A percentile compares a stretch with the other conserved stretches of the same genome.
Conservation (phyloP, 148 eudicot species). For the Rheum nobile region DNA sequence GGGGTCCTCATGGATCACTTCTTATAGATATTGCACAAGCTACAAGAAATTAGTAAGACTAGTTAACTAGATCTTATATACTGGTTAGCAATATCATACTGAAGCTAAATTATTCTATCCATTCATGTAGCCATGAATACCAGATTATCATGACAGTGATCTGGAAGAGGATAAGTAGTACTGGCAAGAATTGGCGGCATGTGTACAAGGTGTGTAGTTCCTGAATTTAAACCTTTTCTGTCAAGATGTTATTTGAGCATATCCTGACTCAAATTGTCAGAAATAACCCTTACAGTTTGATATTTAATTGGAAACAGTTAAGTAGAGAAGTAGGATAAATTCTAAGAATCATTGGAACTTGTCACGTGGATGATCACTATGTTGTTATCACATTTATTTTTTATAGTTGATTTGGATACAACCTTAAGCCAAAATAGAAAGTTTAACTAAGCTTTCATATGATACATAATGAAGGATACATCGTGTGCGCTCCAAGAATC, state of each 20-base stretch:
- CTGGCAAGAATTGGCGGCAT: conserved; percentile 96
- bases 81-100: not conserved
- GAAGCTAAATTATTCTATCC: conserved; percentile 5
- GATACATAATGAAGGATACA: not conserved
- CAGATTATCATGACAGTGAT: conserved; percentile 79
- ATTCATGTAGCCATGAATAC: conserved; percentile 65
- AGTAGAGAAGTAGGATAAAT: not conserved
- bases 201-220: conserved; percentile 28
- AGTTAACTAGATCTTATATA: not conserved
- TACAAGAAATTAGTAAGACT: conserved; percentile 70
- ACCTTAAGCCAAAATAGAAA: not conserved
- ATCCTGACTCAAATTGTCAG: not conserved
- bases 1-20: conserved; percentile 97
- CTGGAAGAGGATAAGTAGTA: conserved; percentile 89
- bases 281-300: not conserved
- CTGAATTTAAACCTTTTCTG: not conserved
- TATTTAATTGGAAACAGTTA: not conserved
- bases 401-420: not conserved
- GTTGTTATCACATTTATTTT: not conserved
- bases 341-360: not conserved
- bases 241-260: not conserved
- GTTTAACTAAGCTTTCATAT: not conserved
- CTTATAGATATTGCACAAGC: conserved; percentile 82
- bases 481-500: not conserved
- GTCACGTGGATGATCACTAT: not conserved